Percentiles rank a stretch among this genome's conserved stretches.
Evolutionary conservation across 805 yeast species (phyloP).

Genomic region (Tetrapisispora pingtungensis): DNA sequence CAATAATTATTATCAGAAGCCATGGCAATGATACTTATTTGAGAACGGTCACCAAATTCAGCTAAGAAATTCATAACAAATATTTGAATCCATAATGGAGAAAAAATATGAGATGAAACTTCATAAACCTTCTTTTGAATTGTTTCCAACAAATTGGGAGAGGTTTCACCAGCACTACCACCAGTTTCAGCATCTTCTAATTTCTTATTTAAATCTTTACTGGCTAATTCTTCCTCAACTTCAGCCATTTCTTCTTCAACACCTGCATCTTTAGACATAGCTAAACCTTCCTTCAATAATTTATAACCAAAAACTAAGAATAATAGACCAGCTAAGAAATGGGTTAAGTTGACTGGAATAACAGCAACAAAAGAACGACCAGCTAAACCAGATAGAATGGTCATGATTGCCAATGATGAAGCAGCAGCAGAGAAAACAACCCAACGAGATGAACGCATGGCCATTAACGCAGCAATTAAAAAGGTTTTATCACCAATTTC

Average conservation of each 20-base stretch:
- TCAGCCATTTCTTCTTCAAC: conserved; percentile 94
- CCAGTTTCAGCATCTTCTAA: conserved; percentile 56
- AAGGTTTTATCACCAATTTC: conserved; percentile 98
- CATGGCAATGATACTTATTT: conserved; percentile 96
- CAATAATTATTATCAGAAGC: conserved; percentile 93
- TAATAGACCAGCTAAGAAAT: conserved; percentile 67
- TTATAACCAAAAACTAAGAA: conserved; percentile 77
- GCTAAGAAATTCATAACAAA: conserved; percentile 94
- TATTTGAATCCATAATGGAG: conserved; percentile 90
- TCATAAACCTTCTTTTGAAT: conserved; percentile 35
- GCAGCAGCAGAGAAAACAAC: conserved; percentile 87
- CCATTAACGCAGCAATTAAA: conserved; percentile 93
- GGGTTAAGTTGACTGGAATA: conserved; percentile 70
- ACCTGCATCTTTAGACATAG: conserved; percentile 72
- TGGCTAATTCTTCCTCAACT: conserved; percentile 86
- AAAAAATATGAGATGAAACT: conserved; percentile 53
- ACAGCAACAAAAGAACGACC: conserved; percentile 87
- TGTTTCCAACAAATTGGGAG: conserved; percentile 11
- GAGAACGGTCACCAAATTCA: conserved; percentile 99
- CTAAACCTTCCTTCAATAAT: conserved; percentile 69
- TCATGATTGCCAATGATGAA: conserved; percentile 78
- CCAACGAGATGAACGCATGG: conserved; percentile 80
- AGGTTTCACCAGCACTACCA: conserved; percentile 7
- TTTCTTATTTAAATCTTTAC: conserved; percentile 42
- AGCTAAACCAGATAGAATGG: conserved; percentile 77